Base-by-base conservation (phyloP, 2,329 filamentous ascomycete genomes). In the Colletotrichum magnum region DNA sequence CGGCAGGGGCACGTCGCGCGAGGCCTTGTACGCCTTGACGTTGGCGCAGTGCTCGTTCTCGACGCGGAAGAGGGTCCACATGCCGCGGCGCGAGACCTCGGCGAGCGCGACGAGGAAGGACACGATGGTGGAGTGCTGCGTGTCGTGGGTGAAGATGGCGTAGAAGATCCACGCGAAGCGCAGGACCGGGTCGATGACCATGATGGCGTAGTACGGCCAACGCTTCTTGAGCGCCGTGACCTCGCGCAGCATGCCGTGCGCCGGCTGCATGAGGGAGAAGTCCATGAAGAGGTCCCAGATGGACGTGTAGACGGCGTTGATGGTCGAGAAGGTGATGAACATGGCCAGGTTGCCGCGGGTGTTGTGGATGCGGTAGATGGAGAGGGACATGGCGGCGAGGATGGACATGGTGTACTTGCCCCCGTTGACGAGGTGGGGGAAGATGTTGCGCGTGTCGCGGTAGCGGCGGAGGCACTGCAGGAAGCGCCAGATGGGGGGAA, bases 31-130 rank as follows among this genome's bases (percentile, higher is more conserved):
- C 73, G 94, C 90, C 18, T 90, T 89, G 2, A 99, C 95, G 74
- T 98, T 97, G 64, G 92, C 91, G 81, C 94, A 97, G 81, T 99
- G 96, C 76, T 99, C 96, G 79, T 99, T 99, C 80, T 99, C 96
- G 28, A 99, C 95, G 48, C 96, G 93, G 78, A 99, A 93, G 4
- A 98, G 85, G 0, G 92, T 91, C 96, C 96, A 99, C 77, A 98
- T 89, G 70, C 94, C 95, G 77, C 96, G 86, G 39, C 96, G 90
- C n/a, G 89, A 86, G 24, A 97, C 89, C 78, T 99, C 96, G 9
- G 91, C 89, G 3, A 98, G 82, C 2, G 89, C 87, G 16, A 98
- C 89, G 36, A 93, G 73, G 79, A 98, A 98, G 1, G 93, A 94
- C 5, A 94, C 88, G 2, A 94, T 79, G 3, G 93, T 93, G 1